Conservation (phyloP, 169 alveolate genomes). For the Toxoplasma gondii region DNA sequence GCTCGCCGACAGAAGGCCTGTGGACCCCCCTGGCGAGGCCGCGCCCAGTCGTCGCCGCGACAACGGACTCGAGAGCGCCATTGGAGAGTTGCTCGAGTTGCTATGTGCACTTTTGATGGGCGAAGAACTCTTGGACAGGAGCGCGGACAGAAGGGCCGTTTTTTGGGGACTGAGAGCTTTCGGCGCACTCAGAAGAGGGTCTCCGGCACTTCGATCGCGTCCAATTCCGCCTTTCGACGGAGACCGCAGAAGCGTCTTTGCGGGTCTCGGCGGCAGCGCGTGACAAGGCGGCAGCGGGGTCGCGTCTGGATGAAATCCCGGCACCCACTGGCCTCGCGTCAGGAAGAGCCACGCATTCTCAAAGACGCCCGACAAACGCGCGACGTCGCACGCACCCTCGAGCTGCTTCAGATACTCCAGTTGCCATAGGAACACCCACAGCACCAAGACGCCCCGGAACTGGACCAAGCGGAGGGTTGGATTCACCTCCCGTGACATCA, state of each 20-base stretch:
- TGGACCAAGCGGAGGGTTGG: not conserved
- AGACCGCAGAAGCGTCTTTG: not conserved
- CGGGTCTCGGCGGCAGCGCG: not conserved
- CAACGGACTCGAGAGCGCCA: not conserved
- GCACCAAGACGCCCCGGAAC: conserved; percentile 6
- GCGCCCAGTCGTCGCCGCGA: not conserved
- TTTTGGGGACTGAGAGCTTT: not conserved
- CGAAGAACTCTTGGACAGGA: not conserved
- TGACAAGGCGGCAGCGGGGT: not conserved
- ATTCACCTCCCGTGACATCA: not conserved
- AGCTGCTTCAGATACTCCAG: not conserved
- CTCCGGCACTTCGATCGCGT: not conserved
- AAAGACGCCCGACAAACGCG: not conserved
- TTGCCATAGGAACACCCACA: conserved; percentile 22
- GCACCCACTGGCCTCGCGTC: conserved; percentile 2
- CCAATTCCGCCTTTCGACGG: not conserved
- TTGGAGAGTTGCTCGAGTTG: not conserved
- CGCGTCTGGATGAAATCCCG: not conserved
- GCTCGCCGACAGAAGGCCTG: not conserved
- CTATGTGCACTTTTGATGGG: not conserved
- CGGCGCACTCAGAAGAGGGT: too few species aligned
- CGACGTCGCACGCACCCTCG: not conserved
- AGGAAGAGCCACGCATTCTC: not conserved
- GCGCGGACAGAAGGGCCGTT: not conserved
- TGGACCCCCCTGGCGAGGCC: not conserved